Percentiles rank a stretch among this genome's conserved stretches.
phyloP scores from a whole-genome alignment of 345 rosid species.

The Luvunga scandens region DNA sequence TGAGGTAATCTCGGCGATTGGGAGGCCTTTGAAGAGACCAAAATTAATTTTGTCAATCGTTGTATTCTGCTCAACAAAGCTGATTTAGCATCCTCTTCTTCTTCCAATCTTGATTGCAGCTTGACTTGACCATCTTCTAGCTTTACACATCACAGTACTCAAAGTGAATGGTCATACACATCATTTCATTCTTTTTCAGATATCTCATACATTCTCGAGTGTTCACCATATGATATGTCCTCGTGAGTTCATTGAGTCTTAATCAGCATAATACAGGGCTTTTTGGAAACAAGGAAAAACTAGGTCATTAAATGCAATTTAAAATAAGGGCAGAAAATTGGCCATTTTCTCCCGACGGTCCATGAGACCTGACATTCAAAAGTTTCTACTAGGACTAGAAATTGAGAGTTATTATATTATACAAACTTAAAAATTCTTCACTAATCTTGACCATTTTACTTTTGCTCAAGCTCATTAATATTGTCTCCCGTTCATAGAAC shows the following conservation, averaged over 20 bases:
- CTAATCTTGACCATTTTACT: not conserved
- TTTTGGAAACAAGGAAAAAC: not conserved
- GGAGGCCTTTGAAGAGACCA: conserved; percentile 88
- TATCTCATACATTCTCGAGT: not conserved
- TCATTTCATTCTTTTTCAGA: conserved; percentile 4
- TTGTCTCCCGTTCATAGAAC: not conserved
- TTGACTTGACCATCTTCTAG: conserved; percentile 97
- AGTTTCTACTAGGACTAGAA: not conserved
- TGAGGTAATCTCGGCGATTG: conserved; percentile 71
- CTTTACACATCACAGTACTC: conserved; percentile 45
- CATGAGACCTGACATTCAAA: not conserved
- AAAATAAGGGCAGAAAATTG: not conserved
- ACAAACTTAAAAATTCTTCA: not conserved
- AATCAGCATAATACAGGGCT: not conserved
- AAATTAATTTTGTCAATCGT: conserved; percentile 83
- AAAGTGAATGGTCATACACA: conserved; percentile 21
- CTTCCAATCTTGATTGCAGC: conserved; percentile 91
- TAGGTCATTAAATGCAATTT: not conserved
- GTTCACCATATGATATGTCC: not conserved
- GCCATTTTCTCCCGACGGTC: not conserved
- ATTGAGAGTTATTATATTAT: not conserved
- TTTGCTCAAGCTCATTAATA: not conserved
- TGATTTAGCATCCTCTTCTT: conserved; percentile 99
- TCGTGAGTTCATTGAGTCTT: not conserved
- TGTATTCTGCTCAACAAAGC: conserved; percentile 96